These are phyloP conservation scores for Fusarium sulawesiense DNA, from an alignment of 2,329 filamentous ascomycete species.

Conservation along the genomic window DNA sequence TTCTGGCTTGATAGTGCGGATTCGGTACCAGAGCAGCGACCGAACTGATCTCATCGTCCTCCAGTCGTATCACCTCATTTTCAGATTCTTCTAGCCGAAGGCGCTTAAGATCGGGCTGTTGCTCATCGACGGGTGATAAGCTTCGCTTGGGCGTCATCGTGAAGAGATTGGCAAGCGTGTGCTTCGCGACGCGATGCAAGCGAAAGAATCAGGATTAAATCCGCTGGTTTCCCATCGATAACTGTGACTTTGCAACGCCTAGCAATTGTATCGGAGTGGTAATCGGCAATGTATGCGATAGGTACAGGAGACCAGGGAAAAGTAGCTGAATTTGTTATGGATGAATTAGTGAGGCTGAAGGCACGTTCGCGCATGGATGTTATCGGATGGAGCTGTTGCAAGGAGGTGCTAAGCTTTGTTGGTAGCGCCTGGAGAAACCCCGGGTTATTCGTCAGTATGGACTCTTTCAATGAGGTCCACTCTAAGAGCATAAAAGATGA, in stretches of 20 bases:
- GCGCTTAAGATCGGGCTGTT: conserved; percentile 49
- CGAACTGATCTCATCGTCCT: conserved; percentile 33
- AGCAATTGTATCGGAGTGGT: not conserved
- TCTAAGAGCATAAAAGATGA: not conserved
- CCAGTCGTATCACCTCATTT: not conserved
- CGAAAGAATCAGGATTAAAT: not conserved
- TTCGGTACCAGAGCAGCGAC: conserved; percentile 45
- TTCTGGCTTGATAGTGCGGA: conserved; percentile 49
- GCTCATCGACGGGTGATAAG: conserved; percentile 47
- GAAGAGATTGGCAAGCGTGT: not conserved
- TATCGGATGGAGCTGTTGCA: conserved; percentile 10
- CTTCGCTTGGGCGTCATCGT: conserved; percentile 54
- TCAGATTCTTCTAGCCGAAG: conserved; percentile 26
- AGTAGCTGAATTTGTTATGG: not conserved
- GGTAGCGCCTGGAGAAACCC: conserved; percentile 32
- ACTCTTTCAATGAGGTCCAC: not conserved
- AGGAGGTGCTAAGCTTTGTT: conserved; percentile 6
- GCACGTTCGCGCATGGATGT: not conserved
- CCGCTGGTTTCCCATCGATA: conserved; percentile 13
- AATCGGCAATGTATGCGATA: not conserved
- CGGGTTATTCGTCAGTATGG: conserved; percentile 18
- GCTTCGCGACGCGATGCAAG: conserved; percentile 2
- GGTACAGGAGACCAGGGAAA: not conserved
- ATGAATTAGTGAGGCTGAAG: conserved; percentile 7
- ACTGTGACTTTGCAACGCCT: not conserved